Conservation (phyloP, 75 land plant species). For the Cryptomeria japonica region DNA sequence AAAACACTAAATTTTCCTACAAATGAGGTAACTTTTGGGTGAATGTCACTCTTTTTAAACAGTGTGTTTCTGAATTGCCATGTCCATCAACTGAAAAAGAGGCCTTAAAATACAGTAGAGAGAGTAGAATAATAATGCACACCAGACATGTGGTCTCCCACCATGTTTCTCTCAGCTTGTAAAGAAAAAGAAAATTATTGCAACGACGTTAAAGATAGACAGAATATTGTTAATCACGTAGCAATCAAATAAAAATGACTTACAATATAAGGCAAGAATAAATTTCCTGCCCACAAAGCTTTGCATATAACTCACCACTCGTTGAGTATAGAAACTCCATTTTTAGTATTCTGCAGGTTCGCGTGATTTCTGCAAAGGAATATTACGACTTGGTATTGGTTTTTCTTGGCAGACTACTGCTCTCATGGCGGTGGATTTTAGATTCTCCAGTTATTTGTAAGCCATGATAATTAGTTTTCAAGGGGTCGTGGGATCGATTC, state of each 20-base stretch:
- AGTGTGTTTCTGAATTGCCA: too few relatives aligned
- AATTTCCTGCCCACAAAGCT: not conserved
- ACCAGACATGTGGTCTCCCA: not conserved
- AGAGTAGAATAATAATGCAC: not conserved
- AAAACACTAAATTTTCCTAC: too few relatives aligned
- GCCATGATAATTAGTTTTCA: not conserved
- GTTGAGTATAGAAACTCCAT: not conserved
- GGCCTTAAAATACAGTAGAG: too few relatives aligned
- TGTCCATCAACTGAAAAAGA: too few relatives aligned
- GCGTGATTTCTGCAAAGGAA: conserved; percentile 2
- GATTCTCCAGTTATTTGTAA: not conserved
- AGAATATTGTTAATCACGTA: not conserved
- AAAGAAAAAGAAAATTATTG: not conserved
- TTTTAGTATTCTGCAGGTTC: not conserved
- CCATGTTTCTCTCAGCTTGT: not conserved
- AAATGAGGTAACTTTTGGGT: too few relatives aligned
- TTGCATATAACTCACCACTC: not conserved
- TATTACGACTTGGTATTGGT: not conserved
- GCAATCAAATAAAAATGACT: not conserved
- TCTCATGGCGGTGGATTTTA: not conserved
- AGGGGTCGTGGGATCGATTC: not conserved
- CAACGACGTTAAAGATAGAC: not conserved
- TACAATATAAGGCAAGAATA: not conserved
- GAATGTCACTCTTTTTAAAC: too few relatives aligned
- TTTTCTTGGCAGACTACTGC: not conserved